Evolutionary conservation across 108 stramenopile species (phyloP), one percentile per base, ranked within the genome.

Genomic region (Mayamaea pseudoterrestris): DNA sequence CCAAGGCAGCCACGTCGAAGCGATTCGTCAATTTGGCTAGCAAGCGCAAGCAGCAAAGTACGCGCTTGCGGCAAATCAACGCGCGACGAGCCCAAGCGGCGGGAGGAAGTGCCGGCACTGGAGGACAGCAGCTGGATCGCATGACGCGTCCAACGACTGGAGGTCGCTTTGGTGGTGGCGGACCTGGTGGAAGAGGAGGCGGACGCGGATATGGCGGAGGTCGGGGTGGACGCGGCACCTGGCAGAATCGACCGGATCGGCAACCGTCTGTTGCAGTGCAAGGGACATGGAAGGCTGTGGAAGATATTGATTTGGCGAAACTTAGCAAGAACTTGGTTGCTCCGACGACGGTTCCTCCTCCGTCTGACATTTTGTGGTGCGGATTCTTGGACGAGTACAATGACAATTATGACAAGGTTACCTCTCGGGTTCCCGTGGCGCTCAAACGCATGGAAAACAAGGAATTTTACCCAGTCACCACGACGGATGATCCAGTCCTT

Each of bases 401-500:
- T 57, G 95, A 96, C 31, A 52, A 65, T 35, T 95, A 92, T 58
- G 97, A 98, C 45, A 86, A 90, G 74, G 68, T 89, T 30, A 70
- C 84, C 5, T 69, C 91, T 23, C 53, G 76, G 16, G 67, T 68
- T 30, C 74, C 83, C 8, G 63, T 56, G 1, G 69, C 76, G 6
- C 55, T 97, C 30, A 80, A 85, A 45, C 64, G 80, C 5, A 71
- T 72, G 57, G 78, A 85, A 48, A 87, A 84, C 51, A 87, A 75
- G 60, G 83, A 81, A 41, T 97, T 94, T 58, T 96, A 95, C 67
- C 83, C 87, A 42, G 94, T 96, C 25, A 94, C 94, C 24, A 94
- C 95, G 6, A 94, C 84, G 9, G 98, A 98, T 49, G 98, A 98
- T 80, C 98, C 98, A 8, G 85, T 96, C 27, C 69, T 98, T 44